Evolutionary conservation across 805 yeast genomes (phyloP).

Genomic region (Candida incommunis): DNA sequence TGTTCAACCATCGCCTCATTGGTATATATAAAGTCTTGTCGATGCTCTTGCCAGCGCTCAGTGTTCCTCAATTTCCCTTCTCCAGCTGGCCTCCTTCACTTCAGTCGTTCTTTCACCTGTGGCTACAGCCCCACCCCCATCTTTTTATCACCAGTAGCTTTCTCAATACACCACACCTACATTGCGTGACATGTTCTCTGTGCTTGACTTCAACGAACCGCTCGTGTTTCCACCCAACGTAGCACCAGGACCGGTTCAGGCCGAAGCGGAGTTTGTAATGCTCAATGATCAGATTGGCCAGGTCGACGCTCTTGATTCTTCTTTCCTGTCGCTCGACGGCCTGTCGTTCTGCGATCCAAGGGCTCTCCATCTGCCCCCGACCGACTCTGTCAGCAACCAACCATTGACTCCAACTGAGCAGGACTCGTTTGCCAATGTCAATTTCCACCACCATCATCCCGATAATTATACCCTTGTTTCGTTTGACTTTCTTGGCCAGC

Average conservation of each 20-base stretch:
- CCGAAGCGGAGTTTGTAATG: too few relatives aligned
- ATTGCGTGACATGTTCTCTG: background rate
- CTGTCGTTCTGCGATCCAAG: constrained; percentile 13
- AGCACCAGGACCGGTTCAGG: background rate
- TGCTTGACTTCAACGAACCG: background rate
- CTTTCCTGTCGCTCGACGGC: background rate
- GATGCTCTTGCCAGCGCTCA: too few relatives aligned
- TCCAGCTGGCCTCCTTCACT: too few relatives aligned
- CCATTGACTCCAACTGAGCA: background rate
- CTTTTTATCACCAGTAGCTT: background rate
- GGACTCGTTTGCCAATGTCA: background rate
- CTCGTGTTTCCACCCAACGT: background rate
- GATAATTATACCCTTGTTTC: background rate
- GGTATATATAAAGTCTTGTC: too few relatives aligned
- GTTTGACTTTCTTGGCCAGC: background rate
- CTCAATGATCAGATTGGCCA: too few relatives aligned
- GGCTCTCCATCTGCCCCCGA: constrained; percentile 6
- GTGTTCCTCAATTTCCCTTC: too few relatives aligned
- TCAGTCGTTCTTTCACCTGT: too few relatives aligned
- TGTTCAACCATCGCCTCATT: too few relatives aligned
- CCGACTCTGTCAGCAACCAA: background rate
- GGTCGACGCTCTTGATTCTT: background rate
- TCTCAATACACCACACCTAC: background rate
- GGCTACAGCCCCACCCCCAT: too few relatives aligned
- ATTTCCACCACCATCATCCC: background rate